Evolutionary conservation across 2,329 filamentous ascomycete genomes (phyloP).

Genomic region (Raffaelea deltoideospora): DNA sequence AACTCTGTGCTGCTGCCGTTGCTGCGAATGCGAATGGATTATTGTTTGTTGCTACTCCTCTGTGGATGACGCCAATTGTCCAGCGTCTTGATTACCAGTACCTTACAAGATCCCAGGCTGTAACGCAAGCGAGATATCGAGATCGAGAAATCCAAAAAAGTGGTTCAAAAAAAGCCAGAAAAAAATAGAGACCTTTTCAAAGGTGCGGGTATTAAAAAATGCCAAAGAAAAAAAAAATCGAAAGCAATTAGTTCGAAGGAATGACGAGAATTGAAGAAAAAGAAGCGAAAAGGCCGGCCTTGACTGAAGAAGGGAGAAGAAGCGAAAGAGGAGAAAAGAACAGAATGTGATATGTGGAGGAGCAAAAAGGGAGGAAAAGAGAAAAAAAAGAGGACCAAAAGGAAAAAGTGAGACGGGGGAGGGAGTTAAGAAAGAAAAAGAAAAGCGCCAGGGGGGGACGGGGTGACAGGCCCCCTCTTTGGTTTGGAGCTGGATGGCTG

Average conservation of each 20-base stretch:
- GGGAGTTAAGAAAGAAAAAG: neutral
- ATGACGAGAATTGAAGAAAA: constrained; percentile 8
- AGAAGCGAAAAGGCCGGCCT: constrained; percentile 13
- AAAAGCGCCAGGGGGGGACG: neutral
- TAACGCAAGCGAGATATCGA: too few relatives aligned
- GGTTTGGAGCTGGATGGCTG: too few relatives aligned
- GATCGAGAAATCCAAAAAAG: too few relatives aligned
- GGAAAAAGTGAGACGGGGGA: constrained; percentile 2
- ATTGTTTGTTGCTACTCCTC: too few relatives aligned
- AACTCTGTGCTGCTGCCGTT: too few relatives aligned
- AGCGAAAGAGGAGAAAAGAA: constrained; percentile 4
- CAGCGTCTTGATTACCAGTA: too few relatives aligned
- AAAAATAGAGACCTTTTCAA: neutral
- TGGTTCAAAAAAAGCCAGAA: neutral
- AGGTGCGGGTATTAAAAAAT: too few relatives aligned
- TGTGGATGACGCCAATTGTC: too few relatives aligned
- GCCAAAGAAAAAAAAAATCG: constrained; percentile 7
- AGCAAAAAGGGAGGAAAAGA: neutral
- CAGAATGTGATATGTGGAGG: neutral
- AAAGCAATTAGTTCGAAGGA: too few relatives aligned
- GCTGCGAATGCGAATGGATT: too few relatives aligned
- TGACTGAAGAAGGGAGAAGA: constrained; percentile 2
- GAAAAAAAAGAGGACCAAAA: neutral
- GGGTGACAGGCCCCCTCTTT: too few relatives aligned
- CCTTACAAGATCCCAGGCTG: too few relatives aligned